Base-by-base conservation (phyloP, 306 rosid species). In the Medicago arabica region DNA sequence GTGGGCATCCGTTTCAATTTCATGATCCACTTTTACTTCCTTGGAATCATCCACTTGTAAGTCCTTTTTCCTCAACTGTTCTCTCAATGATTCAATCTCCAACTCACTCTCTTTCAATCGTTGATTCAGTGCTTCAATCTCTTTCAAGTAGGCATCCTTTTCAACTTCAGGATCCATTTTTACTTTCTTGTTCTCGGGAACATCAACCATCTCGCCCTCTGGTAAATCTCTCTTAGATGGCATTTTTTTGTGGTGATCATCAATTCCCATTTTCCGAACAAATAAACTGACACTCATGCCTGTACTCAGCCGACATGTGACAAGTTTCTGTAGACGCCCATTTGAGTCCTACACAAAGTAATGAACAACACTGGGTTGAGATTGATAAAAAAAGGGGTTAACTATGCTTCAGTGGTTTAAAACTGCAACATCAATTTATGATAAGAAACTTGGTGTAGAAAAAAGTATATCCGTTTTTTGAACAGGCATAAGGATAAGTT, bases 261-360 rank as follows among this genome's bases (percentile, higher is more conserved):
- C 55, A 3, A 34, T 40, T 23, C 23, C 65, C 89, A 83, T 86
- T 85, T 83, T 86, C 76, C 95, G 87, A 72, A 89, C 87, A 47
- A 17, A 89, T 11, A 93, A 8, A 68, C 43, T 62, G 18, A 70
- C 77, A 57, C 8, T 53, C 23, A 2, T 28, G 15, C 90, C 95
- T 0, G 83, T 66, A 71, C 72, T 76, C 51, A 57, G 79, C 43
- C 47, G 74, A 77, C 81, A 82, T 58, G 57, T 63, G 50, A 84
- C 46, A 15, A 63, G 78, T 66, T 93, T 93, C 80, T 93, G 98
- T 3, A 87, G 91, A 58, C 64, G 82, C 39, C 98, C 93, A 75
- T 1, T 31, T 8, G 89, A 65, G 80, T 93, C 98, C 98, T 93
- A 28, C 23, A 83, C 16, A 34, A 55, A 66, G 75, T 39, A 77